Evolutionary conservation across 1,284 basidiomycete species (phyloP).

Genomic region (Phellopilus nigrolimitatus): DNA sequence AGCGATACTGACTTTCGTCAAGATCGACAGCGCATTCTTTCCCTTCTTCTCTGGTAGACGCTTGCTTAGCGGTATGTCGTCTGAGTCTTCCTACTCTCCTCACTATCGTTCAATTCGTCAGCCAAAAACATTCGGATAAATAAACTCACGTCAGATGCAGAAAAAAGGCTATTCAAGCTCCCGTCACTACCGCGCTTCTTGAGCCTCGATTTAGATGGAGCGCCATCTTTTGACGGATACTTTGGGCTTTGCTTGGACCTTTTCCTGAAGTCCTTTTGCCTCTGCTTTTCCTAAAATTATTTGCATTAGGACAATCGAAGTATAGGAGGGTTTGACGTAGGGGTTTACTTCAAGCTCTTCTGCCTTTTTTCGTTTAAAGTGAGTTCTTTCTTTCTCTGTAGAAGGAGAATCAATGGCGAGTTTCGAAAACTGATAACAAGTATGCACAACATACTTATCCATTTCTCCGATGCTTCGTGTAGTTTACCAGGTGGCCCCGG

Average conservation of each 20-base stretch:
- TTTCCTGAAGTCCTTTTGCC: conserved; percentile 6
- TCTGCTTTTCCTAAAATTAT: conserved; percentile 28
- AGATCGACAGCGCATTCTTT: conserved; percentile 7
- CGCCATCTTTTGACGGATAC: background rate
- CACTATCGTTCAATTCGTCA: background rate
- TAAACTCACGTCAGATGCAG: conserved; percentile 1
- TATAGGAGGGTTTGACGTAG: too few relatives aligned
- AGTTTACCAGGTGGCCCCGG: conserved; percentile 33
- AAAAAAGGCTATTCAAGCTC: conserved; percentile 2
- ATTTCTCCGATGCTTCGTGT: conserved; percentile 36
- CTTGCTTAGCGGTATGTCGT: conserved; percentile 19
- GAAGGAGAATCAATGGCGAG: background rate
- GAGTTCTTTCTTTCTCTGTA: conserved; percentile 37
- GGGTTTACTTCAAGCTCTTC: conserved; percentile 25
- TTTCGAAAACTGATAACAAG: background rate
- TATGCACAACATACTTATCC: conserved; percentile 44
- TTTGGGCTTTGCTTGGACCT: background rate
- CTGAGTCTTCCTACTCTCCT: conserved; percentile 18
- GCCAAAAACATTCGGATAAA: background rate
- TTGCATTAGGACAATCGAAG: too few relatives aligned
- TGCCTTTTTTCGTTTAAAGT: conserved; percentile 36
- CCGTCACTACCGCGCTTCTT: background rate
- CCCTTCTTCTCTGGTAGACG: conserved; percentile 17
- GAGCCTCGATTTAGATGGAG: conserved; percentile 4
- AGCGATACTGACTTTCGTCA: background rate